These are phyloP conservation scores for Rhododendron vialii DNA, from an alignment of 148 eudicot species.

Conservation along the genomic window DNA sequence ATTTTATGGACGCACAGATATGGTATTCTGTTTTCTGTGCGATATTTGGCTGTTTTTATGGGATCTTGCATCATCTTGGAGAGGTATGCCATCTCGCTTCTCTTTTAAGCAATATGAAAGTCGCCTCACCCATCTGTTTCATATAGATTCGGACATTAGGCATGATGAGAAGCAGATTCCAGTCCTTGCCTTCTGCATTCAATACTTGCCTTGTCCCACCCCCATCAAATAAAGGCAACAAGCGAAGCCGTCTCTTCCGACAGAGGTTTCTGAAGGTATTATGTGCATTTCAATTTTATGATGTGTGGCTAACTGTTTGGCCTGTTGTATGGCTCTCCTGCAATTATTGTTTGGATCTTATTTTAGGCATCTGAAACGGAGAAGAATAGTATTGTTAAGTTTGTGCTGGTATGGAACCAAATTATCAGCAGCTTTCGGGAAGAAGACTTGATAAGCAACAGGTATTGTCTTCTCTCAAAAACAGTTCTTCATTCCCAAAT, in stretches of 20 bases:
- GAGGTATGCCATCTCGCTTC: conserved; percentile 48
- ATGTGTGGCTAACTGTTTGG: conserved; percentile 5
- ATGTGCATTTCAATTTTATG: conserved; percentile 7
- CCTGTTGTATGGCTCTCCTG: conserved; percentile 8
- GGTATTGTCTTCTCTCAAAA: conserved; percentile 26
- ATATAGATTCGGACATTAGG: conserved; percentile 82
- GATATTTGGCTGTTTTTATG: conserved; percentile 83
- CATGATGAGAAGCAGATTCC: conserved; percentile 89
- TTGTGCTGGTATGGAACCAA: conserved; percentile 83
- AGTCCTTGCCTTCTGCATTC: conserved; percentile 71
- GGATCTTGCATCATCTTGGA: conserved; percentile 92
- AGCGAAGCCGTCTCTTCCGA: conserved; percentile 33
- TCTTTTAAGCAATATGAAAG: background rate
- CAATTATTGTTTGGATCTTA: conserved; percentile 8
- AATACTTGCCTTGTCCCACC: conserved; percentile 62
- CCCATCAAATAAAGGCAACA: conserved; percentile 28
- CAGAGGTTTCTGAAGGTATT: conserved; percentile 64
- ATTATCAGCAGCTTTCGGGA: conserved; percentile 81
- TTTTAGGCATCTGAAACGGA: conserved; percentile 48
- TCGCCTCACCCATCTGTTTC: conserved; percentile 7
- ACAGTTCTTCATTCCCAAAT: background rate
- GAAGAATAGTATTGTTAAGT: conserved; percentile 58
- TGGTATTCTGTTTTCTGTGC: conserved; percentile 98
- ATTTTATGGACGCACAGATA: conserved; percentile 94
- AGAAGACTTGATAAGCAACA: conserved; percentile 93